Percentiles rank a stretch among this genome's conserved stretches.
phyloP scores from a whole-genome alignment of 2,329 filamentous ascomycete genomes.

The Seiridium cupressi region DNA sequence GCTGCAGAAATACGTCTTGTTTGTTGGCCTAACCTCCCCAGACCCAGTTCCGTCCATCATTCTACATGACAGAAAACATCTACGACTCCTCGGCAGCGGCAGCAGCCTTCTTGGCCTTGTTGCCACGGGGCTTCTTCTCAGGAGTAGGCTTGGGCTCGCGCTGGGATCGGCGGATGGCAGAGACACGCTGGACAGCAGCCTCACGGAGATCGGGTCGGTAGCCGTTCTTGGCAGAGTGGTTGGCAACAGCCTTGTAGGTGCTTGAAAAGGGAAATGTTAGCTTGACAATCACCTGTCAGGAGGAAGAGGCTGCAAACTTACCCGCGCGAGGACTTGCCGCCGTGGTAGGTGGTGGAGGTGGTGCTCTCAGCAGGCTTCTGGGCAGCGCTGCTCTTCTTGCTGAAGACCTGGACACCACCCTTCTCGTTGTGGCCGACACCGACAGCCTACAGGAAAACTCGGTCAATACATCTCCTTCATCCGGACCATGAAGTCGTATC shows the following conservation, averaged over 20 bases:
- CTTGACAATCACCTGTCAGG: neutral
- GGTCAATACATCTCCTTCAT: conserved; percentile 18
- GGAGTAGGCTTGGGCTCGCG: conserved; percentile 72
- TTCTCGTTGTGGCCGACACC: conserved; percentile 74
- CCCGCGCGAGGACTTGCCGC: conserved; percentile 77
- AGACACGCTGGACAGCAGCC: conserved; percentile 81
- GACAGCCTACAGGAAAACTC: conserved; percentile 62
- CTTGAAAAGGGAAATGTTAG: conserved; percentile 39
- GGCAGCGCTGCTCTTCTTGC: conserved; percentile 75
- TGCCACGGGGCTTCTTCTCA: conserved; percentile 74
- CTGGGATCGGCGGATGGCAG: conserved; percentile 79
- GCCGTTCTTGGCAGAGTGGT: conserved; percentile 74
- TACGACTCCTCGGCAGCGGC: conserved; percentile 45
- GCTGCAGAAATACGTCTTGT: conserved; percentile 1
- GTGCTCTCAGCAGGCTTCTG: conserved; percentile 71
- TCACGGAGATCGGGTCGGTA: conserved; percentile 81
- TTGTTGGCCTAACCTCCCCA: neutral
- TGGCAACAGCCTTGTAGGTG: conserved; percentile 87
- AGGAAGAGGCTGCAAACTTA: conserved; percentile 43
- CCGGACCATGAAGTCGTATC: neutral
- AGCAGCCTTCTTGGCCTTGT: conserved; percentile 74
- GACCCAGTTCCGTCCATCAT: conserved; percentile 4
- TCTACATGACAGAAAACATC: conserved; percentile 7
- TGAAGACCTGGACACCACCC: conserved; percentile 75
- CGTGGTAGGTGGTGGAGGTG: conserved; percentile 66